A percentile compares a stretch with the other conserved stretches of the same genome.
These are phyloP conservation scores for Rhynchosporium secalis DNA, from an alignment of 2,329 filamentous ascomycete genomes.

Conservation along the genomic window DNA sequence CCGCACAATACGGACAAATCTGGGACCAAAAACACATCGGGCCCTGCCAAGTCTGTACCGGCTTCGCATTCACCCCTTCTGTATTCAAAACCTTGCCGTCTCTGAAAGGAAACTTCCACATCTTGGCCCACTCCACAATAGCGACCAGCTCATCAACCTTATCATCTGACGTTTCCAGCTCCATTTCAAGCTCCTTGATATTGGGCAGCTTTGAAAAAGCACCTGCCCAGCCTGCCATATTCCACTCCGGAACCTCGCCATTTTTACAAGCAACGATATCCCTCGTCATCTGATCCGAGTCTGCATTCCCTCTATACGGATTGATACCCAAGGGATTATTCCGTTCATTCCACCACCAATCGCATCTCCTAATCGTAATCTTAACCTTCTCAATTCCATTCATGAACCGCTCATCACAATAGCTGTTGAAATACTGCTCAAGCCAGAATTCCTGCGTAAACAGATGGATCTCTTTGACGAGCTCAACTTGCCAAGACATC, in stretches of 20 bases:
- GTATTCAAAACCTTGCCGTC: constrained; percentile 24
- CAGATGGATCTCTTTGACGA: constrained; percentile 24
- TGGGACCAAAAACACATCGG: constrained; percentile 25
- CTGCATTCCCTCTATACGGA: constrained; percentile 19
- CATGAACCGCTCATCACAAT: constrained; percentile 20
- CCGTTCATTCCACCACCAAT: constrained; percentile 35
- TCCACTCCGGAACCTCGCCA: constrained; percentile 13
- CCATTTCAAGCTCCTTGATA: constrained; percentile 29
- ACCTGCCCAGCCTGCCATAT: constrained; percentile 23
- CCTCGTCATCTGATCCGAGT: constrained; percentile 14
- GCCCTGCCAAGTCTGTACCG: constrained; percentile 21
- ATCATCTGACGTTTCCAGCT: constrained; percentile 34
- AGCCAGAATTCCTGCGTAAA: constrained; percentile 34
- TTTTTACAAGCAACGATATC: constrained; percentile 12
- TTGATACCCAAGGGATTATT: constrained; percentile 28
- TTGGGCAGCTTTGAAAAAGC: constrained; percentile 24
- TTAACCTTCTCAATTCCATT: constrained; percentile 27
- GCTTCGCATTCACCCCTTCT: constrained; percentile 12
- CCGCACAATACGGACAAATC: constrained; percentile 26
- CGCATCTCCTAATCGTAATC: constrained; percentile 32
- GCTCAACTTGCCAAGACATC: constrained; percentile 20
- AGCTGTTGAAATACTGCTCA: constrained; percentile 21
- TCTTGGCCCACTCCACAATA: constrained; percentile 31
- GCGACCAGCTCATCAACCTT: constrained; percentile 29
- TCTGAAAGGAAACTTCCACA: constrained; percentile 30